Evolutionary conservation across 2,329 filamentous ascomycete genomes (phyloP), one percentile per base, ranked within the genome.

Genomic region (Clarireedia monteithiana): DNA sequence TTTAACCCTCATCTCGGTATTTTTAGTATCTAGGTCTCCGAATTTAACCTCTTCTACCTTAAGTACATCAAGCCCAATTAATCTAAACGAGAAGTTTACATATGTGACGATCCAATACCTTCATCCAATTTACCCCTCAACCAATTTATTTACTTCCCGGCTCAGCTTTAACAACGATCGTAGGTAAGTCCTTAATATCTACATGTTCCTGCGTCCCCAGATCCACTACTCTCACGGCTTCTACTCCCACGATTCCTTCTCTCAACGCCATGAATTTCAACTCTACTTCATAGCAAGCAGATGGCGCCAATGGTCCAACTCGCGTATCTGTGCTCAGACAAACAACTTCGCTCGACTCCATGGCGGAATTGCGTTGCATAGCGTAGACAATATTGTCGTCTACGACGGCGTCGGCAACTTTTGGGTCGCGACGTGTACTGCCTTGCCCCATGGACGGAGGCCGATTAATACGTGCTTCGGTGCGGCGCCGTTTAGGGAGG

Each of bases 271-370:
- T 73, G 62, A 92, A 91, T 62, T 82, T 81, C 62, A 92, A 69
- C 68, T 89, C 85, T 1, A 82, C 83, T 39, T 86, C 85, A 64
- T 90, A 87, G 66, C 87, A 91, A 7, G 86, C 83, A 2, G 82
- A 82, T 0, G 88, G 82, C 26, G 83, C 80, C 39, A 94, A 72
- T 34, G 87, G 86, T 0, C 88, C 88, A 30, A 91, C 80, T 34
- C 86, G 77, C 24, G 85, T 81, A 69, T 91, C 88, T 4, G 87
- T 84, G 57, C 84, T 90, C 50, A 91, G 73, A 64, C 85, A 90
- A n/a, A 90, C 75, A 34, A 91, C 72, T 61, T 90, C 85, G 2
- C 83, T 79, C 9, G 77, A 73, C 57, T 88, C 85, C 26, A 84
- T 73, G 26, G 78, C 73, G 17, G 83, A 82, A 66, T 78, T 83